Base-by-base conservation (phyloP, 2,329 filamentous ascomycete genomes). In the Pseudogymnoascus sp. region DNA sequence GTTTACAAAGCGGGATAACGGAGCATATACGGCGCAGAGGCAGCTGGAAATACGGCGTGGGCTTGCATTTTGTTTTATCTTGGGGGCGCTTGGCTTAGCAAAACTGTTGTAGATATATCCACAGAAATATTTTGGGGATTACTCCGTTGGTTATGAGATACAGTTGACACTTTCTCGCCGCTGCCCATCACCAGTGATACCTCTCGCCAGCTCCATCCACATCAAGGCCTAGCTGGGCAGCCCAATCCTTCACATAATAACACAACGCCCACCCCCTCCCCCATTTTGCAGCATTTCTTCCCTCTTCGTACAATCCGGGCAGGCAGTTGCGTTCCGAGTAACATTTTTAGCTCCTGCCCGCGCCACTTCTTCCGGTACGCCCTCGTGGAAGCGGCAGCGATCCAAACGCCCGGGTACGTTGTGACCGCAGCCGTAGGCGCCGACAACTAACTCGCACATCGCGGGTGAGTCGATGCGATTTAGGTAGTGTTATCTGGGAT, bases 1-100 rank as follows among this genome's bases (percentile, higher is more conserved):
- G 33, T 37, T 59, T 59, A 37, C 37, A 40, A 59, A 59, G 57
- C 57, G 57, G 37, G 57, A 39, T 10, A 26, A 26, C 15, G 57
- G 57, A 39, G 57, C 57, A 59, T 59, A 59, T 39, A 39, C 4
- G 57, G 57, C 57, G 57, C 37, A 39, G 21, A 59, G 35, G 6
- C 5, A 26, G 33, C 33, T 39, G 35, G 10, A 31, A 59, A 59
- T 59, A 59, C 37, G 21, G 35, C 57, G 13, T 39, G 33, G 47
- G 47, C 26, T 54, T 54, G 47, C 47, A 54, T 54, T 54, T 54
- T 33, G 29, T 35, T 54, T 3, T 11, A 5, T 54, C 33, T 54
- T 31, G 3, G 15, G 29, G 29, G 47, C 47, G 29, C 29, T 7
- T 15, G 47, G 47, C 15, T 35, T 54, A 54, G 47, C 47, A 54